A percentile compares a stretch with the other conserved stretches of the same genome.
Evolutionary conservation across 495 filamentous ascomycete species (phyloP).

Genomic region (Penicillium arizonense): DNA sequence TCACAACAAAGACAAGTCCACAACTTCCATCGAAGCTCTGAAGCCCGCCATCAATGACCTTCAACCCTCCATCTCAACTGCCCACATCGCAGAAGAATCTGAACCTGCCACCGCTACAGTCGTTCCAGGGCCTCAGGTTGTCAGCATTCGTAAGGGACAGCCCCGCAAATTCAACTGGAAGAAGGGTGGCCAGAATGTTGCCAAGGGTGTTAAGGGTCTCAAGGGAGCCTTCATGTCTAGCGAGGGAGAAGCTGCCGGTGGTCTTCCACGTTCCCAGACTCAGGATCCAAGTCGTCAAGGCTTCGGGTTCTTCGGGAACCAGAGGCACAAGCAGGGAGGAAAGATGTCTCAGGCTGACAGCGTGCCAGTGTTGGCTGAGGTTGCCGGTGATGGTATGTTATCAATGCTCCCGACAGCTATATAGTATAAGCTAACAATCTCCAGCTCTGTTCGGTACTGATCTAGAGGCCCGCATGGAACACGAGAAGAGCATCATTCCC

Average conservation of each 20-base stretch:
- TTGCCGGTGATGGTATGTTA: constrained; percentile 46
- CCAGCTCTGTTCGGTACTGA: constrained; percentile 85
- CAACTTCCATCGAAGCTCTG: constrained; percentile 59
- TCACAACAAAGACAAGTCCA: constrained; percentile 69
- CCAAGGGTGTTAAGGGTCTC: constrained; percentile 92
- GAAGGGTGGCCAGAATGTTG: constrained; percentile 88
- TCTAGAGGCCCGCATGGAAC: constrained; percentile 79
- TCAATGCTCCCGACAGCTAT: not conserved
- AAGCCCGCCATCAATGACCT: constrained; percentile 50
- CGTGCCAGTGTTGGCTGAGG: constrained; percentile 51
- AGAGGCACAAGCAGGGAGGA: constrained; percentile 46
- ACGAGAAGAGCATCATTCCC: constrained; percentile 86
- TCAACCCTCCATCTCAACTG: constrained; percentile 51
- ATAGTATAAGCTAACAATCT: constrained; percentile 9
- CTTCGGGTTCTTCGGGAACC: constrained; percentile 72
- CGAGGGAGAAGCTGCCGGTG: constrained; percentile 43
- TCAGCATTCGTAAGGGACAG: constrained; percentile 89
- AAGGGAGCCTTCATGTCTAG: constrained; percentile 72
- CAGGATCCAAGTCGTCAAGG: constrained; percentile 61
- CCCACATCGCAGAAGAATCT: constrained; percentile 61
- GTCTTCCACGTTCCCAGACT: constrained; percentile 45
- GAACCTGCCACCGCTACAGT: constrained; percentile 68
- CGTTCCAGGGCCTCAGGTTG: constrained; percentile 78
- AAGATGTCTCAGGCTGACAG: constrained; percentile 57
- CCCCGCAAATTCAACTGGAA: constrained; percentile 98